Conservation (phyloP, 1,284 basidiomycete genomes). For the Apiotrichum montevideense region DNA sequence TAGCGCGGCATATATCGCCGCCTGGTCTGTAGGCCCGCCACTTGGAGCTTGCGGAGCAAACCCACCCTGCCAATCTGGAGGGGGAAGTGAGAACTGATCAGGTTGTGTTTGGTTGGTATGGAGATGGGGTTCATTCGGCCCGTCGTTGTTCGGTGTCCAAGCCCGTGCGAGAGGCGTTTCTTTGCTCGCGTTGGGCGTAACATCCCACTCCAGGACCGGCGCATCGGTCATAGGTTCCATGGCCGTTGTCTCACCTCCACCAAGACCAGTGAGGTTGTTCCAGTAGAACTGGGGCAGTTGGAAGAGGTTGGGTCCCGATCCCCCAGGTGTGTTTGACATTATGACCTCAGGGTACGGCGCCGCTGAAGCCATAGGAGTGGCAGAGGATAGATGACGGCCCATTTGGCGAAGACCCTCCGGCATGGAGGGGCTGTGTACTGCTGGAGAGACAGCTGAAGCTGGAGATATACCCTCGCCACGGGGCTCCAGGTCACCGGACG, state of each 20-base stretch:
- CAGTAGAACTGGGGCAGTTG: constrained; percentile 37
- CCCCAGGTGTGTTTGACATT: not conserved
- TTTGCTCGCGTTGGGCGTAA: no score
- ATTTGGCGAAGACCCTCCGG: constrained; percentile 19
- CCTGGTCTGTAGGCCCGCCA: constrained; percentile 12
- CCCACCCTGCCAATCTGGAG: not conserved
- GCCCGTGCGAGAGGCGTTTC: no score
- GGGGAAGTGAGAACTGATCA: not conserved
- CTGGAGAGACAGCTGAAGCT: not conserved
- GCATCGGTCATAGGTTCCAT: not conserved
- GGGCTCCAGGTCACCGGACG: constrained; percentile 7
- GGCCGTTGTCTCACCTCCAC: not conserved
- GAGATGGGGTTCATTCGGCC: no score
- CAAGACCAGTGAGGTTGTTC: constrained; percentile 25
- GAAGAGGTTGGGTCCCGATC: constrained; percentile 17
- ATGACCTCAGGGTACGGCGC: no score
- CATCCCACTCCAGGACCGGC: constrained; percentile 9
- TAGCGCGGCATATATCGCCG: constrained; percentile 23
- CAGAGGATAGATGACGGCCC: constrained; percentile 14
- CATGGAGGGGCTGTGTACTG: constrained; percentile 4
- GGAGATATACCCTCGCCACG: not conserved
- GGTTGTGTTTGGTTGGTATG: not conserved
- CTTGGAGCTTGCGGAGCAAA: not conserved
- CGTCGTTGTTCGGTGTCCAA: no score
- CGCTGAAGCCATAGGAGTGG: not conserved